Conservation (phyloP, 371 early-diverging fungal genomes). For the Mucor plumbeus region DNA sequence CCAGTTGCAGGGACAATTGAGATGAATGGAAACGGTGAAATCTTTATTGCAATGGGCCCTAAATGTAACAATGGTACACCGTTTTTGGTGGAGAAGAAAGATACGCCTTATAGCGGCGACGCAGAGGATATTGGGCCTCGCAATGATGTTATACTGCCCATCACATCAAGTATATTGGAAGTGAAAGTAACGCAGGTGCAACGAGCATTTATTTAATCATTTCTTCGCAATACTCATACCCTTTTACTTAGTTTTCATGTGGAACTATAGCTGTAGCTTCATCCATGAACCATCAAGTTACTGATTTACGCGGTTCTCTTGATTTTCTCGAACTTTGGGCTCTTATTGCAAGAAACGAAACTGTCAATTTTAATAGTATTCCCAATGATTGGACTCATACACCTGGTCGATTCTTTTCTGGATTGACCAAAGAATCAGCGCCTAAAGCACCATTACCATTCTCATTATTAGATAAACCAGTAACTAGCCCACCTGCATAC, state of each 20-base stretch:
- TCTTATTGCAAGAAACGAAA: conserved; percentile 34
- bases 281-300: conserved; percentile 42
- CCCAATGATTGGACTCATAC: conserved; percentile 44
- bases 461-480: conserved; percentile 28
- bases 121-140: conserved; percentile 41
- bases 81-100: conserved; percentile 43
- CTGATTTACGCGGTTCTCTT: conserved; percentile 46
- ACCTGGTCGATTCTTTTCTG: conserved; percentile 42
- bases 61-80: conserved; percentile 34
- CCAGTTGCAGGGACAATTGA: conserved; percentile 39
- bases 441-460: conserved; percentile 26
- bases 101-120: conserved; percentile 37
- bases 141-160: conserved; percentile 24
- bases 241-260: conserved; percentile 42
- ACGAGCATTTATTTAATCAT: background rate
- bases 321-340: conserved; percentile 53
- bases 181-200: conserved; percentile 49
- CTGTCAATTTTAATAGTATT: conserved; percentile 35
- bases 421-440: background rate
- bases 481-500: conserved; percentile 29
- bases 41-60: conserved; percentile 27
- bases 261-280: conserved; percentile 46
- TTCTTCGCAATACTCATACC: background rate
- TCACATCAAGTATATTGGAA: conserved; percentile 30
- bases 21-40: conserved; percentile 27